Percentiles rank a stretch among this genome's conserved stretches.
phyloP scores from a whole-genome alignment of 2,329 filamentous ascomycete species.

The Fusarium torulosum region DNA sequence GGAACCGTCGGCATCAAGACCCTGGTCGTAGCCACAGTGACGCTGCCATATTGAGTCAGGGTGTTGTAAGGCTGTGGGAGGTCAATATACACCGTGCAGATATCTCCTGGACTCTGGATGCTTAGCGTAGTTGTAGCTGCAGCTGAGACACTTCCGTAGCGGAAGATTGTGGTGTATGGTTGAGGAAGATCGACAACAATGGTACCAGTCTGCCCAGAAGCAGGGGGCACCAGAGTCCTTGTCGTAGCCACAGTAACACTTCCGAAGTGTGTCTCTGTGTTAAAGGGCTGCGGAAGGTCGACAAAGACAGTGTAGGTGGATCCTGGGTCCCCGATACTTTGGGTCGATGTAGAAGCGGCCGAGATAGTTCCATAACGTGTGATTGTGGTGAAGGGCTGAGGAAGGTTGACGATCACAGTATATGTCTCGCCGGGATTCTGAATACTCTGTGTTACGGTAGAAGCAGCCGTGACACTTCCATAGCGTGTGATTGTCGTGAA shows the following conservation, averaged over 20 bases:
- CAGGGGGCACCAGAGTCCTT: neutral
- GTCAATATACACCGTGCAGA: slow-evolving; percentile 4
- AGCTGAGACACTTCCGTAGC: neutral
- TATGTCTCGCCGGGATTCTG: neutral
- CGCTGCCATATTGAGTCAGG: neutral
- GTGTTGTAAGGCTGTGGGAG: slow-evolving; percentile 13
- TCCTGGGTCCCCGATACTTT: neutral
- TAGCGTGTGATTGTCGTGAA: neutral
- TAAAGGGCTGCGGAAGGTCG: slow-evolving; percentile 10
- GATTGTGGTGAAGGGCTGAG: neutral
- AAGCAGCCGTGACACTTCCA: neutral
- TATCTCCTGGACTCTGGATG: neutral
- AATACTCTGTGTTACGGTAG: neutral
- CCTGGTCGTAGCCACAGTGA: neutral
- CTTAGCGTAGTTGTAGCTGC: neutral
- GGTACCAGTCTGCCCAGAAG: neutral
- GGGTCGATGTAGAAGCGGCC: neutral
- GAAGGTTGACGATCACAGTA: slow-evolving; percentile 9
- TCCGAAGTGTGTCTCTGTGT: neutral
- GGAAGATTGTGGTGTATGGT: neutral
- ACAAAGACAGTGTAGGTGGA: slow-evolving; percentile 5
- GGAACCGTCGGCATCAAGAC: neutral
- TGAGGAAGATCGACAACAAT: neutral
- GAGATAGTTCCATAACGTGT: slow-evolving; percentile 1
- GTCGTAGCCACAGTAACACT: neutral